Conservation (phyloP, 192 early-diverging fungal genomes). For the Oehlia diaphana region DNA sequence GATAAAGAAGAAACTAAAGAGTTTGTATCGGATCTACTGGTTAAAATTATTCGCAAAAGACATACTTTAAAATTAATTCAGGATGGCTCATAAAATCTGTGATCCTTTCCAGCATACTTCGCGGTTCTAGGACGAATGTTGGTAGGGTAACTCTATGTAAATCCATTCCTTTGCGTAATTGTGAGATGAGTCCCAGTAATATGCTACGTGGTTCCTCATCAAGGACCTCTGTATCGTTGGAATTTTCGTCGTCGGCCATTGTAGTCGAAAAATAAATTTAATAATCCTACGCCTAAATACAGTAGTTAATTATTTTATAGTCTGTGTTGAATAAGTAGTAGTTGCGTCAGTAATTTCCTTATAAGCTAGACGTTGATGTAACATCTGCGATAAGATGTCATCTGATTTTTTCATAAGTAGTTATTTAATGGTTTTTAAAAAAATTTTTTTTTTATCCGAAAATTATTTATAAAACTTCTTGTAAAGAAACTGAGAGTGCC, state of each 20-base stretch:
- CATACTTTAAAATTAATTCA: constrained; percentile 75
- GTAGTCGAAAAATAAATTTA: neutral
- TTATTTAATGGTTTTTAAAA: too few relatives aligned
- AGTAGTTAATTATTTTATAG: neutral
- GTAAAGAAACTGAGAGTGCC: neutral
- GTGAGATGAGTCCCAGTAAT: constrained; percentile 82
- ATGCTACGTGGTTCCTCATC: constrained; percentile 82
- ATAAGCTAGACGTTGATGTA: neutral
- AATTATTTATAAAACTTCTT: neutral
- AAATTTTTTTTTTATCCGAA: too few relatives aligned
- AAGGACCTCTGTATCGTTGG: constrained; percentile 70
- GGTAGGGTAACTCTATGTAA: constrained; percentile 92
- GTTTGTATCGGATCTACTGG: neutral
- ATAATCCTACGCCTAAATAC: neutral
- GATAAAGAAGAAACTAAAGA: neutral
- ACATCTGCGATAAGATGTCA: too few relatives aligned
- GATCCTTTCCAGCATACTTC: constrained; percentile 91
- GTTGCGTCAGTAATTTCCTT: neutral
- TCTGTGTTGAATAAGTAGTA: neutral
- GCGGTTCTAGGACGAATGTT: constrained; percentile 91
- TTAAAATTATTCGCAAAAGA: neutral
- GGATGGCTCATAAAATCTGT: constrained; percentile 96
- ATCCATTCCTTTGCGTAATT: constrained; percentile 88
- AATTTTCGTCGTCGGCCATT: constrained; percentile 24
- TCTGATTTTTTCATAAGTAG: neutral